Conservation (phyloP, 1,139 yeast genomes). For the Chernovozyma sophiae-reginae region DNA sequence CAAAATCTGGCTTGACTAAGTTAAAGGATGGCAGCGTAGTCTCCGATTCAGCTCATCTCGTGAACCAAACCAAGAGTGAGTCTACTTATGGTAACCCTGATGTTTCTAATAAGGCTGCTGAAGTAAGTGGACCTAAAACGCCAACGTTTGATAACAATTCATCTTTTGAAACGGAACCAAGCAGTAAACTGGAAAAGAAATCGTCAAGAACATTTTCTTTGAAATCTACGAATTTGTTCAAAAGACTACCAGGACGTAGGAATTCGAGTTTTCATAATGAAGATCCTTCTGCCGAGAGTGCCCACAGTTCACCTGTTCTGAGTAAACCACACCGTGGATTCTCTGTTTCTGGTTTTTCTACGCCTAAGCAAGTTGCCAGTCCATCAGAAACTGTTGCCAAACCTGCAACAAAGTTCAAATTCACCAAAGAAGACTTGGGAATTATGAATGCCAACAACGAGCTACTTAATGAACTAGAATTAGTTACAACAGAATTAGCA, state of each 20-base stretch:
- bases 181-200: constrained; percentile 1
- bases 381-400: constrained; percentile 7
- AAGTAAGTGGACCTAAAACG: no score
- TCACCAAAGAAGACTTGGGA: constrained; percentile 59
- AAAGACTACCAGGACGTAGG: constrained; percentile 4
- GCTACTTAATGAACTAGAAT: constrained; percentile 57
- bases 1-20: no score
- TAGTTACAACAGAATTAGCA: constrained; percentile 69
- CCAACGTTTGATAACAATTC: constrained; percentile 4
- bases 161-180: constrained; percentile 3
- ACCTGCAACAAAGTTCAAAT: constrained; percentile 17
- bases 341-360: constrained; percentile 3
- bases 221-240: constrained; percentile 5
- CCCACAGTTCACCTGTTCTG: not conserved
- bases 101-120: no score
- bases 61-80: no score
- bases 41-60: no score
- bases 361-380: not conserved
- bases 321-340: constrained; percentile 1
- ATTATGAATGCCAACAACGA: constrained; percentile 56
- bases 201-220: constrained; percentile 6
- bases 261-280: not conserved
- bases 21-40: no score
- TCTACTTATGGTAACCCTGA: no score
- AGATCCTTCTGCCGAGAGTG: not conserved